Percentiles rank a stretch among this genome's conserved stretches.
Evolutionary conservation across 129 eudicot species (phyloP).

Genomic region (Flaveria brownii): DNA sequence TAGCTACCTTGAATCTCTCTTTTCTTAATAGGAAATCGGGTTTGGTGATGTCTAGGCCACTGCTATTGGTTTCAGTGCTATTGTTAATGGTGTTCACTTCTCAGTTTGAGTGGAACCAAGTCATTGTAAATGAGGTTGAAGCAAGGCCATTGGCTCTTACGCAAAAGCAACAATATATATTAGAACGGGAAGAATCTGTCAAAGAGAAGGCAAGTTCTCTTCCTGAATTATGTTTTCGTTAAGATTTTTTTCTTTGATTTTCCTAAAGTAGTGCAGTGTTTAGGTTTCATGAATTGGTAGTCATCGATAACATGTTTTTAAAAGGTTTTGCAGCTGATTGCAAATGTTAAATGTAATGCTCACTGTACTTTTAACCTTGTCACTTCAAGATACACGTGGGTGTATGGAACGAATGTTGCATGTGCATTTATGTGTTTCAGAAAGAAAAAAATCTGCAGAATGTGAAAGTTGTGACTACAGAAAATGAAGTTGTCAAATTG

Average conservation of each 20-base stretch:
- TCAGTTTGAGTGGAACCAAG: slow-evolving; percentile 47
- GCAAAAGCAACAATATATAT: slow-evolving; percentile 35
- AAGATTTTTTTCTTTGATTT: not conserved
- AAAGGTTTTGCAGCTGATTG: slow-evolving; percentile 18
- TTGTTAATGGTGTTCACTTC: slow-evolving; percentile 42
- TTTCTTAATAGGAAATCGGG: slow-evolving; percentile 16
- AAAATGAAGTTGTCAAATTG: not conserved
- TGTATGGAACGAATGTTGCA: not conserved
- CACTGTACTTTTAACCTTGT: slow-evolving; percentile 2
- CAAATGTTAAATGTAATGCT: slow-evolving; percentile 9
- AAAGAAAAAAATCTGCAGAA: not conserved
- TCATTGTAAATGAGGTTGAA: slow-evolving; percentile 40
- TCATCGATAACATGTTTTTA: not conserved
- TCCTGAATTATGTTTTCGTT: slow-evolving; percentile 15
- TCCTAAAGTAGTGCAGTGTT: not conserved
- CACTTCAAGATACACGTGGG: not conserved
- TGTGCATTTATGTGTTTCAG: not conserved
- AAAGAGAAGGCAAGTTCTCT: slow-evolving; percentile 42
- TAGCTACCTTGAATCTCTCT: not conserved
- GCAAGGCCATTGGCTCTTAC: slow-evolving; percentile 39
- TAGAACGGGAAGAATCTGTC: slow-evolving; percentile 39
- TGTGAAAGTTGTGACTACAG: not conserved
- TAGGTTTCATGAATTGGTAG: slow-evolving; percentile 3
- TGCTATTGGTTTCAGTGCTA: slow-evolving; percentile 37
- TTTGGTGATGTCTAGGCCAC: slow-evolving; percentile 41